phyloP scores from a whole-genome alignment of 768 basidiomycete genomes.

The Mycena belliarum region DNA sequence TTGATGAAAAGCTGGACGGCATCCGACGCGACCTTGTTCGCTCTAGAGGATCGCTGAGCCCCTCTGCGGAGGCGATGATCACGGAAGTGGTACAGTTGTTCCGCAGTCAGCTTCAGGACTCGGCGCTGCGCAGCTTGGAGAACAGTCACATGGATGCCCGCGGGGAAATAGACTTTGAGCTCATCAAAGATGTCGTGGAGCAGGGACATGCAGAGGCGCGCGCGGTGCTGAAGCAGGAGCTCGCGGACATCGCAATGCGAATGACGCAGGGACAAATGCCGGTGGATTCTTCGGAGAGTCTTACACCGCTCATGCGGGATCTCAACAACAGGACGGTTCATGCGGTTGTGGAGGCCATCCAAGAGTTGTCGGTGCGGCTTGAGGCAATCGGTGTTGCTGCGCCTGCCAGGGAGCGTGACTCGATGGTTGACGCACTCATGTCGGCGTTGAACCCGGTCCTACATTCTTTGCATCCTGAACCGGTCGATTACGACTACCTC shows the following conservation, averaged over 20 bases:
- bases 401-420: slow-evolving; percentile 55
- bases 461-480: slow-evolving; percentile 59
- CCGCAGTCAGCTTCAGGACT: slow-evolving; percentile 66
- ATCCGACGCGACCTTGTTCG: slow-evolving; percentile 42
- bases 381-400: slow-evolving; percentile 51
- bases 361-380: slow-evolving; percentile 55
- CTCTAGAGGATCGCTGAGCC: slow-evolving; percentile 31
- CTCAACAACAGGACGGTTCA: slow-evolving; percentile 56
- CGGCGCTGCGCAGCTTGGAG: slow-evolving; percentile 54
- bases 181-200: slow-evolving; percentile 69
- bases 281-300: slow-evolving; percentile 29
- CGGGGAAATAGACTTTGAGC: slow-evolving; percentile 77
- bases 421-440: slow-evolving; percentile 62
- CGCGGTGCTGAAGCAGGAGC: slow-evolving; percentile 56
- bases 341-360: slow-evolving; percentile 62
- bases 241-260: slow-evolving; percentile 52
- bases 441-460: slow-evolving; percentile 60
- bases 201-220: slow-evolving; percentile 67
- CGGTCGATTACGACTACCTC: slow-evolving; percentile 76
- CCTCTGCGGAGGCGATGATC: slow-evolving; percentile 62
- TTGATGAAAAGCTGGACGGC: slow-evolving; percentile 68
- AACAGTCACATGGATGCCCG: slow-evolving; percentile 70
- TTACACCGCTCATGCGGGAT: slow-evolving; percentile 56
- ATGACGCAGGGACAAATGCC: slow-evolving; percentile 30
- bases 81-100: slow-evolving; percentile 67